phyloP scores from a whole-genome alignment of 129 eudicot genomes.

The Ambrosia trifida region DNA sequence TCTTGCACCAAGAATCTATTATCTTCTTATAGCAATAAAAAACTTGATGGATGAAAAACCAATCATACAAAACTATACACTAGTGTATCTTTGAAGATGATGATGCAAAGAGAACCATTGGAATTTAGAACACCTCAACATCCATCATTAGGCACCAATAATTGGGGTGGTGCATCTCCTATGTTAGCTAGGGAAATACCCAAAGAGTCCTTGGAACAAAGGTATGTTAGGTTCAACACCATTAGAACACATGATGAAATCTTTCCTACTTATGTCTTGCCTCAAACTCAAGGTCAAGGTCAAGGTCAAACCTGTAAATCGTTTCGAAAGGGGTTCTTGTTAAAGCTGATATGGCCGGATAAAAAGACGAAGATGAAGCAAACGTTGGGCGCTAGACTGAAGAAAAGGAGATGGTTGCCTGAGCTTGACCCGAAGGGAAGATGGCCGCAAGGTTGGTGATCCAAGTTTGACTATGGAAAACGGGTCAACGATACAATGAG shows the following conservation, averaged over 20 bases:
- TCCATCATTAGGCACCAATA: slow-evolving; percentile 66
- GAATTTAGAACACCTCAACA: slow-evolving; percentile 89
- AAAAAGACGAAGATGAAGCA: slow-evolving; percentile 1
- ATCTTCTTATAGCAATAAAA: background rate
- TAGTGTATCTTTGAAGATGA: slow-evolving; percentile 29
- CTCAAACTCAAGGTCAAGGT: slow-evolving; percentile 15
- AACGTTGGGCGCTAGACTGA: slow-evolving; percentile 26
- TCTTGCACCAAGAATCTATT: slow-evolving; percentile 25
- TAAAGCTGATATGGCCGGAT: slow-evolving; percentile 48
- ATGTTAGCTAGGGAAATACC: slow-evolving; percentile 67
- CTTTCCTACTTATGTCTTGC: slow-evolving; percentile 32
- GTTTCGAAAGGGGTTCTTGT: slow-evolving; percentile 33
- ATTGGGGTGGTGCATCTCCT: slow-evolving; percentile 89
- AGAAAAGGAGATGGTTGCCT: slow-evolving; percentile 47
- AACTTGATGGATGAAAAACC: background rate
- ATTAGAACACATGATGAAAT: slow-evolving; percentile 49
- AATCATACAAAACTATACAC: background rate
- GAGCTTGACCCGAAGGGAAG: slow-evolving; percentile 39
- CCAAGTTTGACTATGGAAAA: slow-evolving; percentile 7
- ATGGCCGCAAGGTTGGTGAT: slow-evolving; percentile 87
- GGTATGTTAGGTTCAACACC: slow-evolving; percentile 54
- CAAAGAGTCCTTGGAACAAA: slow-evolving; percentile 64
- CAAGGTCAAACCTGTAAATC: slow-evolving; percentile 15
- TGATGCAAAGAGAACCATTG: slow-evolving; percentile 49
- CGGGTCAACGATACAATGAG: background rate